Evolutionary conservation across 495 filamentous ascomycete species (phyloP), one percentile per base, ranked within the genome.

Genomic region (Hypoxylon trugodes): DNA sequence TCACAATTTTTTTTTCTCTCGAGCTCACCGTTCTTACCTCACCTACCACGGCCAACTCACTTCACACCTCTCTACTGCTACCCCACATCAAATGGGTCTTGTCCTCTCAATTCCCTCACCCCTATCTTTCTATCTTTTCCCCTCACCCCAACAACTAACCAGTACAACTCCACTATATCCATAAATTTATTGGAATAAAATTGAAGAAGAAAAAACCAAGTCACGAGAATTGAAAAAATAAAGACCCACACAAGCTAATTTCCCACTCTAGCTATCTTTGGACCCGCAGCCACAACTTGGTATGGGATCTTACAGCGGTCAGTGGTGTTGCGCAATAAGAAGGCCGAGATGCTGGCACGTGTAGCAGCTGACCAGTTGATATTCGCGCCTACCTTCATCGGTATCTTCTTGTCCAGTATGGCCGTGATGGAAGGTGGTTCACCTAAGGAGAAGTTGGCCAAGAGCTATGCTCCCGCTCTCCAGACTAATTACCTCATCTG

Each of bases 401-500:
- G 87, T 38, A 77, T 89, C 47, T 98, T 98, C 80, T 77, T 98
- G 42, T 84, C 83, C 52, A 89, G 82, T 65, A 94, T 98, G 91
- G 90, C 93, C 4, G 80, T 92, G 32, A 82, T 98, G 76, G 95
- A 98, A 74, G 95, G 95, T 24, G 72, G 72, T 4, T 82, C 84
- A 52, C 88, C 90, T 5, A 69, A 77, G 59, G 86, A 91, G 67
- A 96, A 93, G 82, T 77, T 92, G 48, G 73, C 81, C 32, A 83
- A 77, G 59, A 88, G 80, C 50, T 98, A 92, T 70, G 64, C 70
- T 46, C 77, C 81, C 4, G 89, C 88, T 40, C 81, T 98, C 73
- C 83, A 81, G 70, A 90, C 88, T 69, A 98, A 98, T 74, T 93
- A 90, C 81, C 86, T 91, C 75, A 81, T 98, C 43, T 98, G 96